phyloP scores from a whole-genome alignment of 331 rosid species.

The Quercus lobata region DNA sequence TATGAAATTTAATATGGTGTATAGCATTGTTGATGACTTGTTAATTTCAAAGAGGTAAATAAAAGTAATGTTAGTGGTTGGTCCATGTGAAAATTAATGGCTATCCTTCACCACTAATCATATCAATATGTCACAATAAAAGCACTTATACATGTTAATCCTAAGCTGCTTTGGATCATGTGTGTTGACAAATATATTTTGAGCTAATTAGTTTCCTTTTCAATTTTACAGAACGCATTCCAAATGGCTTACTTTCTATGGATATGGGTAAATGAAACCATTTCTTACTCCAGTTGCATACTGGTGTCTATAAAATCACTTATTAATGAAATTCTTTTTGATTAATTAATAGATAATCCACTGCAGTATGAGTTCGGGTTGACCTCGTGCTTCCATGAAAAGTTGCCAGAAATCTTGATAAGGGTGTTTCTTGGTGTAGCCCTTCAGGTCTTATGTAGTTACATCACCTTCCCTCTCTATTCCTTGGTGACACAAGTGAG shows the following conservation, averaged over 20 bases:
- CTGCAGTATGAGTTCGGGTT: conserved; percentile 61
- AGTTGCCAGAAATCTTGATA: conserved; percentile 35
- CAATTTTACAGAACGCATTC: conserved; percentile 57
- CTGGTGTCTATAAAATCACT: not conserved
- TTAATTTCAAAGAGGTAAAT: too few relatives aligned
- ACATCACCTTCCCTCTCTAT: conserved; percentile 77
- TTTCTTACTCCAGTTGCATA: not conserved
- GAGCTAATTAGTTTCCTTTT: not conserved
- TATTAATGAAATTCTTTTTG: not conserved
- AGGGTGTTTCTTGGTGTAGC: conserved; percentile 60
- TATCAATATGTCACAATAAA: too few relatives aligned
- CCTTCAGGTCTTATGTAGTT: conserved; percentile 57
- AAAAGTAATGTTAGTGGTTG: too few relatives aligned
- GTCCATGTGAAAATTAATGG: too few relatives aligned
- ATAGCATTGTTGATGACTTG: too few relatives aligned
- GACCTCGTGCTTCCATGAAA: conserved; percentile 65
- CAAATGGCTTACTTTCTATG: conserved; percentile 67
- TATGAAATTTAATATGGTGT: too few relatives aligned
- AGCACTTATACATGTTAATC: too few relatives aligned
- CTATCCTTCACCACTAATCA: too few relatives aligned
- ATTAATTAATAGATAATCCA: not conserved
- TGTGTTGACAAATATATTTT: not conserved
- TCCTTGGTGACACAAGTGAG: conserved; percentile 64
- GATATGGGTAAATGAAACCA: conserved; percentile 34
- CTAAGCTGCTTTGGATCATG: not conserved